A percentile compares a stretch with the other conserved stretches of the same genome.
phyloP scores from a whole-genome alignment of 2,329 filamentous ascomycete species.

The Phialemoniopsis sp. region DNA sequence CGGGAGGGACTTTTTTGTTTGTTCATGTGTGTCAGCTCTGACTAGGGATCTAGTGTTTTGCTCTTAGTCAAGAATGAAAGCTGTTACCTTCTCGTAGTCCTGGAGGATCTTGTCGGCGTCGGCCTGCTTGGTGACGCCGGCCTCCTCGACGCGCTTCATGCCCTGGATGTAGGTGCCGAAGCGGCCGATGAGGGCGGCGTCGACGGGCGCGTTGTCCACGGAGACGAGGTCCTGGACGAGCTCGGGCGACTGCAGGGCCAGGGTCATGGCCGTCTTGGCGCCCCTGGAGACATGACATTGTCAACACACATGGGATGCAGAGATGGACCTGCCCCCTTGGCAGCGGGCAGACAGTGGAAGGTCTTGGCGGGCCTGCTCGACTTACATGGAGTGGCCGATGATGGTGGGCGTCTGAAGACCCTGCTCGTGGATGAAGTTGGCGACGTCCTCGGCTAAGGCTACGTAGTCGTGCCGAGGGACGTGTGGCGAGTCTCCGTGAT shows the following conservation, averaged over 20 bases:
- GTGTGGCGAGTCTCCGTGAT: conserved; percentile 90
- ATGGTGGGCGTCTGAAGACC: conserved; percentile 66
- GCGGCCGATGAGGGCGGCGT: conserved; percentile 67
- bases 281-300: conserved; percentile 60
- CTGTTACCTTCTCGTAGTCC: conserved; percentile 63
- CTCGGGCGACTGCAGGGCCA: conserved; percentile 68
- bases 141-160: conserved; percentile 77
- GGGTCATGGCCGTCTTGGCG: conserved; percentile 86
- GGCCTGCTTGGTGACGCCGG: conserved; percentile 61
- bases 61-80: too few species aligned
- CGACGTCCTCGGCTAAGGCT: conserved; percentile 79
- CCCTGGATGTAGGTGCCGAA: conserved; percentile 79
- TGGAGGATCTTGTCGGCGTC: conserved; percentile 79
- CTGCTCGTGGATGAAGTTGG: conserved; percentile 71
- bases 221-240: conserved; percentile 69
- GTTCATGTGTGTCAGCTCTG: conserved; percentile 8
- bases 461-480: conserved; percentile 71
- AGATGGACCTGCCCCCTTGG: too few species aligned
- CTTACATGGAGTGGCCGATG: conserved; percentile 90
- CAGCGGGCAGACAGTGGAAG: too few species aligned
- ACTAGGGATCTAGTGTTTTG: too few species aligned
- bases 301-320: too few species aligned
- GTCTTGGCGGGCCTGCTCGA: neutral
- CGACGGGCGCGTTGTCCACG: conserved; percentile 89
- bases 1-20: conserved; percentile 49